Percentiles rank a stretch among this genome's conserved stretches.
phyloP scores from a whole-genome alignment of 2,329 filamentous ascomycete species.

The Myriosclerotinia scirpicola region DNA sequence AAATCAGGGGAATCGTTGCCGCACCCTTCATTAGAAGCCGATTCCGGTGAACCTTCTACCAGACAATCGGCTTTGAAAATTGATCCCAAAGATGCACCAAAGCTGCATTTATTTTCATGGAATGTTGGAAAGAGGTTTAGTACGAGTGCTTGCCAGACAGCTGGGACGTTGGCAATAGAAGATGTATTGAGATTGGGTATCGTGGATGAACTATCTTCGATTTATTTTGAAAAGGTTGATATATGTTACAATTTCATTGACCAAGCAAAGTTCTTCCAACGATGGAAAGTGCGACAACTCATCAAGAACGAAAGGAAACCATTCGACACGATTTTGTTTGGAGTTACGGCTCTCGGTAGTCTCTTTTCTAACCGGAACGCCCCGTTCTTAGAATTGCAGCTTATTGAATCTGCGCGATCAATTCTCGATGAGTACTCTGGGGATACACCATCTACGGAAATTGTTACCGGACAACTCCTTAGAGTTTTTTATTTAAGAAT shows the following conservation, averaged over 20 bases:
- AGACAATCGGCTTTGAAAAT: slow-evolving; percentile 5
- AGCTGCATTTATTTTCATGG: slow-evolving; percentile 43
- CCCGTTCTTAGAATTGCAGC: slow-evolving; percentile 36
- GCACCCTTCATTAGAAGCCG: slow-evolving; percentile 5
- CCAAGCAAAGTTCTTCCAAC: slow-evolving; percentile 8
- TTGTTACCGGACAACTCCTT: slow-evolving; percentile 32
- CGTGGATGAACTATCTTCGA: slow-evolving; percentile 29
- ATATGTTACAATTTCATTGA: slow-evolving; percentile 19
- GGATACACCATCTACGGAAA: slow-evolving; percentile 28
- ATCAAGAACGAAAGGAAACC: slow-evolving; percentile 32
- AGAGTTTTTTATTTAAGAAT: slow-evolving; percentile 32
- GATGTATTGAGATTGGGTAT: not conserved
- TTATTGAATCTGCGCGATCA: slow-evolving; percentile 28
- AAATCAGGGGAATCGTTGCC: not conserved
- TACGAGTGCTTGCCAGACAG: no score
- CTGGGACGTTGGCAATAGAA: not conserved
- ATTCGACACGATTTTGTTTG: slow-evolving; percentile 41
- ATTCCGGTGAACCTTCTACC: slow-evolving; percentile 10
- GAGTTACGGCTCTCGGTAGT: slow-evolving; percentile 40
- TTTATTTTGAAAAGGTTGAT: slow-evolving; percentile 32
- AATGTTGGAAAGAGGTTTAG: slow-evolving; percentile 39
- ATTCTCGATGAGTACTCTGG: slow-evolving; percentile 23
- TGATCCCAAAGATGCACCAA: slow-evolving; percentile 35
- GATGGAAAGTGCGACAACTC: slow-evolving; percentile 14
- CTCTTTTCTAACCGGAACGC: slow-evolving; percentile 36